A percentile compares a stretch with the other conserved stretches of the same genome.
Evolutionary conservation across 2,329 filamentous ascomycete genomes (phyloP).

Genomic region (Aspergillus caelatus): DNA sequence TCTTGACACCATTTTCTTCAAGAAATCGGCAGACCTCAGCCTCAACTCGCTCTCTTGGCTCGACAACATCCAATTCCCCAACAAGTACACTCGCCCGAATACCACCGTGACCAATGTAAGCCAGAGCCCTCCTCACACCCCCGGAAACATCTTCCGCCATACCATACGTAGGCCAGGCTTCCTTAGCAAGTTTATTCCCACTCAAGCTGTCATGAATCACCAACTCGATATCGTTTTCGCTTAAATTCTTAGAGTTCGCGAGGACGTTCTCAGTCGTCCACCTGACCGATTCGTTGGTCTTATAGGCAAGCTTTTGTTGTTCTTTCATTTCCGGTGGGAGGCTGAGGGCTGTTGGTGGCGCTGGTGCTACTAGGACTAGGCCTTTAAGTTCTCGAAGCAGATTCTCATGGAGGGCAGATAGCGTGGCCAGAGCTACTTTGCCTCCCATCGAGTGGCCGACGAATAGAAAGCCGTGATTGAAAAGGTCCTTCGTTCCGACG

Average conservation of each 20-base stretch:
- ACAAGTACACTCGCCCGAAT: constrained; percentile 30
- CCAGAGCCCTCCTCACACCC: constrained; percentile 17
- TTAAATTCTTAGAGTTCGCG: constrained; percentile 19
- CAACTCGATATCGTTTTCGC: constrained; percentile 19
- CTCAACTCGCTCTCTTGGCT: constrained; percentile 33
- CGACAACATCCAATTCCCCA: constrained; percentile 38
- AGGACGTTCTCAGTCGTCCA: constrained; percentile 40
- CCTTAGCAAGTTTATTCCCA: constrained; percentile 33
- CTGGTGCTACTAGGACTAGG: constrained; percentile 38
- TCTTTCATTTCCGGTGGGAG: constrained; percentile 37
- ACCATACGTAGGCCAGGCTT: constrained; percentile 39
- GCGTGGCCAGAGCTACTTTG: constrained; percentile 36
- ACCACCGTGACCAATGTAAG: background rate
- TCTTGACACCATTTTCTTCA: constrained; percentile 9
- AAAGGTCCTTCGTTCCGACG: constrained; percentile 22
- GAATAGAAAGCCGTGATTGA: constrained; percentile 33
- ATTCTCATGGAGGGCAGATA: background rate
- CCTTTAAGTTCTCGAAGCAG: constrained; percentile 27
- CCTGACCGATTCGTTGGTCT: constrained; percentile 27
- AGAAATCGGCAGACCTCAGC: constrained; percentile 26
- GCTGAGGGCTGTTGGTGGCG: constrained; percentile 35
- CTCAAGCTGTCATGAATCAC: constrained; percentile 33
- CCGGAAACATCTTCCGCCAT: constrained; percentile 38
- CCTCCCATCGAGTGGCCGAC: constrained; percentile 47
- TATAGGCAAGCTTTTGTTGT: constrained; percentile 40